A percentile compares a stretch with the other conserved stretches of the same genome.
Evolutionary conservation across 106 monocot genomes (phyloP).

Genomic region (Acorus gramineus): DNA sequence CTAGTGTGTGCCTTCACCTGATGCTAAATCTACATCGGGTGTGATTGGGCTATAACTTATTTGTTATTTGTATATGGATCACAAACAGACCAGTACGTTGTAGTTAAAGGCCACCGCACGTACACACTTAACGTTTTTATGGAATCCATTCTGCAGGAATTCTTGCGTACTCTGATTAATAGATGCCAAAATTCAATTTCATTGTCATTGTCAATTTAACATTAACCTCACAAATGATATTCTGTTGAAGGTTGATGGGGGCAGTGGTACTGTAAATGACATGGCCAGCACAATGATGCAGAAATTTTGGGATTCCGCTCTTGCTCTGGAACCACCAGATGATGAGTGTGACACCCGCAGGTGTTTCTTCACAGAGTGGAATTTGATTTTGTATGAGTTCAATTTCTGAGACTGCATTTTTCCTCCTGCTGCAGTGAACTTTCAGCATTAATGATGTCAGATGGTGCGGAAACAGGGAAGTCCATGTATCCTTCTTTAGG

Average conservation of each 20-base stretch:
- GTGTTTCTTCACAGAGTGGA: constrained; percentile 9
- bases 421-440: constrained; percentile 45
- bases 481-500: constrained; percentile 47
- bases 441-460: constrained; percentile 65
- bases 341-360: constrained; percentile 75
- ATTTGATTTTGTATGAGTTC: not conserved
- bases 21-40: too few species aligned
- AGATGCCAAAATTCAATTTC: too few species aligned
- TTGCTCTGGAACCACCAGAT: constrained; percentile 77
- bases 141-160: too few species aligned
- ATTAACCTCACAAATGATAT: too few species aligned
- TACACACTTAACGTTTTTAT: too few species aligned
- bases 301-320: constrained; percentile 95
- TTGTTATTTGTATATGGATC: too few species aligned
- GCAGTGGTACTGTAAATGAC: constrained; percentile 49
- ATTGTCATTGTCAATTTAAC: too few species aligned
- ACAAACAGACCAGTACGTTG: too few species aligned
- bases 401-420: not conserved
- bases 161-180: too few species aligned
- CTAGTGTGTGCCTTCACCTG: too few species aligned
- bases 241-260: constrained; percentile 55
- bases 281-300: constrained; percentile 83
- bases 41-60: too few species aligned
- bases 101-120: too few species aligned
- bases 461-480: constrained; percentile 47